A percentile compares a stretch with the other conserved stretches of the same genome.
Evolutionary conservation across 305 asterid species (phyloP).

Genomic region (Fraxinus angustifolia): DNA sequence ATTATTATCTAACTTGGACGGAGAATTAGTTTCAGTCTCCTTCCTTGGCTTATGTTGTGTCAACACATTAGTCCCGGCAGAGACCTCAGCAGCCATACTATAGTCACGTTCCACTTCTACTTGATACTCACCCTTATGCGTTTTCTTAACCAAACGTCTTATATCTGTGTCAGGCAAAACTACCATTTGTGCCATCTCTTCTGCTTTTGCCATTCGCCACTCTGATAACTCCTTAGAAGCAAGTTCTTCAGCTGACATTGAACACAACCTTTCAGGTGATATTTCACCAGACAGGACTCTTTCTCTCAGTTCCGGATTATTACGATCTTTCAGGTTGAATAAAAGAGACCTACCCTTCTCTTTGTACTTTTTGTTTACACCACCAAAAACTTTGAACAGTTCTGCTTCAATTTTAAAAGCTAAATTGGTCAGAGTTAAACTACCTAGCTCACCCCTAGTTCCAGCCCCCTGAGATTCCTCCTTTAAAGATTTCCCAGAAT

Average conservation of each 20-base stretch:
- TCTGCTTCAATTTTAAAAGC: constrained; percentile 72
- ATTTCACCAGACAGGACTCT: constrained; percentile 85
- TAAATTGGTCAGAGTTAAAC: constrained; percentile 46
- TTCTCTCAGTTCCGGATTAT: constrained; percentile 88
- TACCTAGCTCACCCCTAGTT: constrained; percentile 18
- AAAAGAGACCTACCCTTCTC: constrained; percentile 81
- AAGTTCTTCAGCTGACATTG: constrained; percentile 98
- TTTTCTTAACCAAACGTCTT: constrained; percentile 85
- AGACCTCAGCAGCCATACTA: constrained; percentile 56
- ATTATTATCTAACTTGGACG: constrained; percentile 35
- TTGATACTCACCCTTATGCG: constrained; percentile 96
- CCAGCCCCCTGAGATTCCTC: constrained; percentile 36
- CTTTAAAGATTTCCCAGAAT: constrained; percentile 31
- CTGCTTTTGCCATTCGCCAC: constrained; percentile 97
- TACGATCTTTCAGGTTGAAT: constrained; percentile 77
- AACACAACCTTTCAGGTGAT: constrained; percentile 76
- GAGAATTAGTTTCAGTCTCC: constrained; percentile 35
- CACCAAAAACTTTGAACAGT: constrained; percentile 75
- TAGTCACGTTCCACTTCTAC: constrained; percentile 77
- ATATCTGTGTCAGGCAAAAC: constrained; percentile 91
- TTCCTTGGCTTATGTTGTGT: constrained; percentile 35
- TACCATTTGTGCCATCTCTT: constrained; percentile 83
- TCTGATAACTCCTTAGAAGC: constrained; percentile 97
- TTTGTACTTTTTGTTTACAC: constrained; percentile 90
- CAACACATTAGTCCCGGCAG: constrained; percentile 54